These are phyloP conservation scores for Glebionis coronaria DNA, from an alignment of 129 eudicot genomes.

Conservation along the genomic window DNA sequence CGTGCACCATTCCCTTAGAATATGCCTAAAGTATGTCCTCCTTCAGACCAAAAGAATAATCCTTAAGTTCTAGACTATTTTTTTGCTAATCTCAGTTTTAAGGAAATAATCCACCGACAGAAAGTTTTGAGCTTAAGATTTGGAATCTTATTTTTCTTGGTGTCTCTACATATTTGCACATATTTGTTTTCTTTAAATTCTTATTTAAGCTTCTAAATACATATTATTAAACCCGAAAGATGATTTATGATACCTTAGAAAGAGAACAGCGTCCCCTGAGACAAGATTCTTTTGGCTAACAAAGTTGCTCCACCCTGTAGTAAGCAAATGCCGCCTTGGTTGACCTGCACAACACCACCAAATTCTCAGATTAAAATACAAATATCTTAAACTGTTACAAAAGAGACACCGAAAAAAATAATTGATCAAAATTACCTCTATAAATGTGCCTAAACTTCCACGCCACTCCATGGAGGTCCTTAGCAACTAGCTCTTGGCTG, in stretches of 20 bases:
- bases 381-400: not conserved
- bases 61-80: slow-evolving; percentile 14
- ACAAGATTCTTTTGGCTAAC: slow-evolving; percentile 95
- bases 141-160: slow-evolving; percentile 29
- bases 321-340: slow-evolving; percentile 95
- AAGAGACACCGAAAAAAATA: not conserved
- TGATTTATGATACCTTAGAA: slow-evolving; percentile 56
- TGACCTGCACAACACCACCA: slow-evolving; percentile 53
- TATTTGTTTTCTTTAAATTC: slow-evolving; percentile 3
- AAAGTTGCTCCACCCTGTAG: slow-evolving; percentile 95
- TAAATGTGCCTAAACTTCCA: slow-evolving; percentile 95
- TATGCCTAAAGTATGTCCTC: slow-evolving; percentile 32
- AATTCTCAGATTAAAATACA: slow-evolving; percentile 9
- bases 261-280: slow-evolving; percentile 97
- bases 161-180: slow-evolving; percentile 19
- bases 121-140: slow-evolving; percentile 2
- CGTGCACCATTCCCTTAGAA: slow-evolving; percentile 29
- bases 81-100: slow-evolving; percentile 18
- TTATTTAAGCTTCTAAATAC: slow-evolving; percentile 1
- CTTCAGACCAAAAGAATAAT: slow-evolving; percentile 34
- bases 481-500: slow-evolving; percentile 86
- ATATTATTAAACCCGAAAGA: slow-evolving; percentile 8
- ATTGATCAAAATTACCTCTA: slow-evolving; percentile 56
- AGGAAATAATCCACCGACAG: slow-evolving; percentile 23
- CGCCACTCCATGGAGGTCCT: slow-evolving; percentile 89